Percentiles rank a stretch among this genome's conserved stretches.
phyloP scores from a whole-genome alignment of 148 eudicot genomes.

The Selenicereus undatus region DNA sequence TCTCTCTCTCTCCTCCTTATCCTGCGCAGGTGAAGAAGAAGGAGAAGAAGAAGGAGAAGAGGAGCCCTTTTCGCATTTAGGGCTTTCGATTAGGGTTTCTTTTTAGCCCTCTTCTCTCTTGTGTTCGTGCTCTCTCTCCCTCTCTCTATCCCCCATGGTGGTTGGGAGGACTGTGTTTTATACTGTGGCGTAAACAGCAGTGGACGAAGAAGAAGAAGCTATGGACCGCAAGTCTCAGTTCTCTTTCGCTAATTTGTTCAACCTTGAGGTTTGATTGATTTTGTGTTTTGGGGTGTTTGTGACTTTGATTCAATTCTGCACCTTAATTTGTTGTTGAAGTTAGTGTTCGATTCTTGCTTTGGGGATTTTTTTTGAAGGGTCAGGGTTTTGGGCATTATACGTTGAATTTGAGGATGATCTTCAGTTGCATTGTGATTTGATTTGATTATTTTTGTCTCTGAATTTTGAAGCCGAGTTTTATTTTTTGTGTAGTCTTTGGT shows the following conservation, averaged over 20 bases:
- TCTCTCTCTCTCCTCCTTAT: constrained; percentile 32
- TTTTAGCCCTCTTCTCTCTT: not conserved
- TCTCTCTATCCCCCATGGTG: not conserved
- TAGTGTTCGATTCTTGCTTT: constrained; percentile 8
- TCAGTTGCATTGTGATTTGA: constrained; percentile 2
- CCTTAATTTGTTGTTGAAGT: constrained; percentile 2
- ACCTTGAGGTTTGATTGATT: constrained; percentile 66
- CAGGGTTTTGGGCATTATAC: constrained; percentile 1
- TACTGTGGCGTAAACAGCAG: not conserved
- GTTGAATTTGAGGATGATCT: not conserved
- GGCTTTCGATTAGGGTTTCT: constrained; percentile 14
- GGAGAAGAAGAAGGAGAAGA: not conserved
- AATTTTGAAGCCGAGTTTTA: not conserved
- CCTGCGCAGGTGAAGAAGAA: constrained; percentile 31
- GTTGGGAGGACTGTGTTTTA: not conserved
- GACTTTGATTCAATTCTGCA: not conserved
- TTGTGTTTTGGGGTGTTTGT: constrained; percentile 1
- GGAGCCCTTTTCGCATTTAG: not conserved
- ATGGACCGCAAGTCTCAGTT: constrained; percentile 24
- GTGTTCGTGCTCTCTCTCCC: not conserved
- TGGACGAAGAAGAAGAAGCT: not conserved
- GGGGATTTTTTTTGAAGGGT: not conserved
- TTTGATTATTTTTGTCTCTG: not conserved
- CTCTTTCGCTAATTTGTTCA: constrained; percentile 67
- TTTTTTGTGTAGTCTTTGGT: constrained; percentile 67